phyloP scores from a whole-genome alignment of 176 grass and related monocot genomes.

The Hsuehochloa calcarea region DNA sequence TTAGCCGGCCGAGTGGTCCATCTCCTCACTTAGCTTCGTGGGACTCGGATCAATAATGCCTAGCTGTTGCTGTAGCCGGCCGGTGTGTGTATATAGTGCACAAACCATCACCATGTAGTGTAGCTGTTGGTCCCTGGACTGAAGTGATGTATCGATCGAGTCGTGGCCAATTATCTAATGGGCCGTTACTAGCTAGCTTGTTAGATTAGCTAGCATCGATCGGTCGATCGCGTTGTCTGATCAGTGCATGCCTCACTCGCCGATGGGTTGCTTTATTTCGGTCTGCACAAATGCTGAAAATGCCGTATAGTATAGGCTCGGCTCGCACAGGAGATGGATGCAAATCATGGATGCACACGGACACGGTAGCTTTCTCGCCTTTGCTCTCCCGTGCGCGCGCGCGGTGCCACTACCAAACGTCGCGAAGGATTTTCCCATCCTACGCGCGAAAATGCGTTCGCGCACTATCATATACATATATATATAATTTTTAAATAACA shows the following conservation, averaged over 20 bases:
- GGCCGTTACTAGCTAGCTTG: not conserved
- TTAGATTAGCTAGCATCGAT: not conserved
- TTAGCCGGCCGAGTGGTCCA: not conserved
- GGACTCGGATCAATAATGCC: not conserved
- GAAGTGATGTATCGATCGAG: slow-evolving; percentile 8
- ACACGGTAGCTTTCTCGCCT: not conserved
- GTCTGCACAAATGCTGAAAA: not conserved
- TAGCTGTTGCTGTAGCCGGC: not conserved
- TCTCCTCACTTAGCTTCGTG: not conserved
- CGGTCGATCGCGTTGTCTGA: not conserved
- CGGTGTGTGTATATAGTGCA: not conserved
- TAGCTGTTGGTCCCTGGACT: slow-evolving; percentile 26
- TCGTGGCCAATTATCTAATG: not conserved
- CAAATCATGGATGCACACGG: not conserved
- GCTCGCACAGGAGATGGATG: not conserved
- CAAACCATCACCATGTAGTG: not conserved
- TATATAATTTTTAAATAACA: too few species aligned
- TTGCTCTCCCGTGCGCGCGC: not conserved
- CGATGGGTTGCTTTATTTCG: slow-evolving; percentile 39
- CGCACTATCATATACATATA: too few species aligned
- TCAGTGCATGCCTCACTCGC: not conserved
- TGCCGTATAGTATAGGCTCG: not conserved
- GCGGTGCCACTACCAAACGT: slow-evolving; percentile 6
- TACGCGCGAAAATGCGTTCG: too few species aligned
- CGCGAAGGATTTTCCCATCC: not conserved